phyloP scores from a whole-genome alignment of 768 basidiomycete genomes.

The Suillus subalutaceus region DNA sequence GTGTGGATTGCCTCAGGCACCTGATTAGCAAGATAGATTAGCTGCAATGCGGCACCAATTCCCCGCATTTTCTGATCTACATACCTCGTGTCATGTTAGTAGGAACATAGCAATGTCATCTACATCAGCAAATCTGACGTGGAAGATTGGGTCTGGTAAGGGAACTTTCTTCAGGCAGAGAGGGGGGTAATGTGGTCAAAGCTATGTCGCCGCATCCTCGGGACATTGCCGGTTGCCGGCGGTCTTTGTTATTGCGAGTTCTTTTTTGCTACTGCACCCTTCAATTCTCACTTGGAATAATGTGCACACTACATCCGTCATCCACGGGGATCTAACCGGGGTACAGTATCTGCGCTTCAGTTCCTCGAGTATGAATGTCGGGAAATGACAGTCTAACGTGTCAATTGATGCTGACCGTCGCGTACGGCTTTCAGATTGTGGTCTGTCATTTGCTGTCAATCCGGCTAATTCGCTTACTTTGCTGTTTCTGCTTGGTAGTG shows the following conservation, averaged over 20 bases:
- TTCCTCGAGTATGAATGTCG: not conserved
- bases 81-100: constrained; percentile 27
- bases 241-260: constrained; percentile 8
- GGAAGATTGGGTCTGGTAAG: constrained; percentile 17
- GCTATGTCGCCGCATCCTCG: not conserved
- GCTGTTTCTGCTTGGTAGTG: not conserved
- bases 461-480: not conserved
- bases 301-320: not conserved
- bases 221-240: constrained; percentile 3
- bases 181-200: not conserved
- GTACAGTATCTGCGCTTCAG: not conserved
- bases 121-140: constrained; percentile 5
- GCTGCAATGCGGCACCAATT: not conserved
- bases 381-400: constrained; percentile 7
- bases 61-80: too few relatives aligned
- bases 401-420: constrained; percentile 2
- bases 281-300: not conserved
- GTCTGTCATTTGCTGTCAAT: constrained; percentile 2
- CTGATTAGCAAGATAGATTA: not conserved
- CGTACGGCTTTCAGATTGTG: not conserved
- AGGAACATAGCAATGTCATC: constrained; percentile 22
- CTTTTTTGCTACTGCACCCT: too few relatives aligned
- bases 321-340: constrained; percentile 7
- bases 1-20: not conserved
- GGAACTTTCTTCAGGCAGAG: not conserved